These are phyloP conservation scores for Passiflora organensis DNA, from an alignment of 345 rosid genomes.

Conservation along the genomic window DNA sequence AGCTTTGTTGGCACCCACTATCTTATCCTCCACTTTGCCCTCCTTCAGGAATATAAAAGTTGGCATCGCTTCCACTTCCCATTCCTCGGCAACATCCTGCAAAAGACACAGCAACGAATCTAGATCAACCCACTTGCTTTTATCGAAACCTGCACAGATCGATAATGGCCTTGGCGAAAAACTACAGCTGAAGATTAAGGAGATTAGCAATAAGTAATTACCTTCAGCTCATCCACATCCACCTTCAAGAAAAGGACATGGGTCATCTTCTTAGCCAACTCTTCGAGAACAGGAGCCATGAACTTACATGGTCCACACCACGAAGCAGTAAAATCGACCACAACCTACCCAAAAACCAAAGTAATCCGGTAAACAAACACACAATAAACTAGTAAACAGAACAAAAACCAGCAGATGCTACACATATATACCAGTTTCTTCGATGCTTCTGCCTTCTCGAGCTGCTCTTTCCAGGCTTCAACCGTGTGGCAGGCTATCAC, in stretches of 20 bases:
- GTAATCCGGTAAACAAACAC: too few relatives aligned
- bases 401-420: neutral
- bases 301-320: conserved; percentile 30
- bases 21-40: neutral
- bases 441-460: conserved; percentile 15
- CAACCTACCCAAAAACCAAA: conserved; percentile 13
- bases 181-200: neutral
- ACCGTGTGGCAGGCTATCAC: conserved; percentile 30
- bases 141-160: too few relatives aligned
- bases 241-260: conserved; percentile 27
- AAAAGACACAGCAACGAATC: neutral
- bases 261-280: conserved; percentile 28
- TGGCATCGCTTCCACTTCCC: conserved; percentile 5
- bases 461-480: conserved; percentile 27
- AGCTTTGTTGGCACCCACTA: conserved; percentile 16
- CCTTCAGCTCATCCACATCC: conserved; percentile 29
- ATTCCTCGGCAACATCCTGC: neutral
- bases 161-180: too few relatives aligned
- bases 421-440: conserved; percentile 21
- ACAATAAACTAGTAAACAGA: neutral
- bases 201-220: neutral
- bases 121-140: too few relatives aligned
- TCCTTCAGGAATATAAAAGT: conserved; percentile 6
- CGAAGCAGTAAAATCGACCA: conserved; percentile 34
- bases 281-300: conserved; percentile 20